Evolutionary conservation across 768 basidiomycete genomes (phyloP).

Genomic region (Candolleomyces eurysporus): DNA sequence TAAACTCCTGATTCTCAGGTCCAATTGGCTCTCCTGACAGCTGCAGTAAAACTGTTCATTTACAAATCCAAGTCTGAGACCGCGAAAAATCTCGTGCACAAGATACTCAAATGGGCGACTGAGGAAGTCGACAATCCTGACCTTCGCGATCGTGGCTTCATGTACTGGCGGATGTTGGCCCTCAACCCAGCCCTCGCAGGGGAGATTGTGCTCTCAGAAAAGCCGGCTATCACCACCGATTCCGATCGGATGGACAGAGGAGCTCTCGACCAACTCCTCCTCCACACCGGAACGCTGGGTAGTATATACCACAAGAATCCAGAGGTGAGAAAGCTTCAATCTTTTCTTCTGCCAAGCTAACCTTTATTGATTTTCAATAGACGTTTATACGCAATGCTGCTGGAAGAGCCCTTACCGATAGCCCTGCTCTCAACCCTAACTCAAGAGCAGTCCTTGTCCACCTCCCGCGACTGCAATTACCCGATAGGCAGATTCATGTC

Average conservation of each 20-base stretch:
- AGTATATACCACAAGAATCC: slow-evolving; percentile 99
- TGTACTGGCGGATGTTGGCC: slow-evolving; percentile 98
- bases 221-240: slow-evolving; percentile 96
- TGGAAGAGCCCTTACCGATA: slow-evolving; percentile 80
- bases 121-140: slow-evolving; percentile 99
- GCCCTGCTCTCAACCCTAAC: slow-evolving; percentile 82
- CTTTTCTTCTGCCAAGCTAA: slow-evolving; percentile 1
- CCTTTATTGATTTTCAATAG: slow-evolving; percentile 31
- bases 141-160: slow-evolving; percentile 94
- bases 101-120: slow-evolving; percentile 94
- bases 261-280: slow-evolving; percentile 87
- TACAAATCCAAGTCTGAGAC: slow-evolving; percentile 81
- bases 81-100: slow-evolving; percentile 87
- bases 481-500: slow-evolving; percentile 45
- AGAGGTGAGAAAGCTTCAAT: slow-evolving; percentile 48
- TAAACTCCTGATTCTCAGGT: slow-evolving; percentile 52
- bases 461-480: slow-evolving; percentile 50
- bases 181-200: slow-evolving; percentile 87
- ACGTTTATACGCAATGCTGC: slow-evolving; percentile 92
- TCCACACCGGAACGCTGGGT: slow-evolving; percentile 91
- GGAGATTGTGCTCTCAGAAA: slow-evolving; percentile 88
- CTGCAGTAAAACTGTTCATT: slow-evolving; percentile 94
- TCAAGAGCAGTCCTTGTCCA: slow-evolving; percentile 73
- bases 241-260: slow-evolving; percentile 97
- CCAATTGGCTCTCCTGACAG: slow-evolving; percentile 91